Percentiles rank a stretch among this genome's conserved stretches.
These are phyloP conservation scores for Fusarium anthophilum DNA, from an alignment of 2,329 filamentous ascomycete genomes.

Conservation along the genomic window DNA sequence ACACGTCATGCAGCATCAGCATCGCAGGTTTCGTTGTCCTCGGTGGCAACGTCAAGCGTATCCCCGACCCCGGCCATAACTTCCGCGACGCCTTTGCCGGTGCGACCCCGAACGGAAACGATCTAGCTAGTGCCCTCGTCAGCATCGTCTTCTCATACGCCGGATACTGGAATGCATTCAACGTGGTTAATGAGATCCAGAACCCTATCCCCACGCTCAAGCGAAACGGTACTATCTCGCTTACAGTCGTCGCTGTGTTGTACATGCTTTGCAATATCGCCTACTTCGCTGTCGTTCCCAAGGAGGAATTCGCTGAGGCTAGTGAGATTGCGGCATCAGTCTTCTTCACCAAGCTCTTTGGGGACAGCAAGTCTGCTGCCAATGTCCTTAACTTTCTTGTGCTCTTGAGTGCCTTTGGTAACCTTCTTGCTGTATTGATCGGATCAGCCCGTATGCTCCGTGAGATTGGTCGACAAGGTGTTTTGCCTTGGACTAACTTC, in stretches of 20 bases:
- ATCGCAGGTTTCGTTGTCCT: constrained; percentile 71
- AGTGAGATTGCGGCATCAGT: constrained; percentile 64
- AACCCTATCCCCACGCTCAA: constrained; percentile 66
- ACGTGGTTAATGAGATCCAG: constrained; percentile 70
- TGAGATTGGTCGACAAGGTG: constrained; percentile 70
- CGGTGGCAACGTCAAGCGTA: constrained; percentile 45
- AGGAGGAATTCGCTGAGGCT: constrained; percentile 62
- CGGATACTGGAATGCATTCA: constrained; percentile 69
- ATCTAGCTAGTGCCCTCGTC: constrained; percentile 59
- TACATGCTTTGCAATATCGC: constrained; percentile 70
- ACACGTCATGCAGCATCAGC: constrained; percentile 49
- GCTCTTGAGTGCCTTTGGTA: constrained; percentile 66
- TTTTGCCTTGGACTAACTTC: constrained; percentile 67
- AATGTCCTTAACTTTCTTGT: constrained; percentile 67
- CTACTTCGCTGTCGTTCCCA: constrained; percentile 67
- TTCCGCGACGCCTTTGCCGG: constrained; percentile 50
- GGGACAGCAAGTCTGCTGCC: constrained; percentile 55
- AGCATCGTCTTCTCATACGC: constrained; percentile 68
- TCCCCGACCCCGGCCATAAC: constrained; percentile 48
- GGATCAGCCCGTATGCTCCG: constrained; percentile 65
- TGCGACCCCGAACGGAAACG: constrained; percentile 49
- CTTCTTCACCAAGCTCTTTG: constrained; percentile 69
- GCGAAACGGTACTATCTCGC: constrained; percentile 58
- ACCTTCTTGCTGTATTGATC: constrained; percentile 64
- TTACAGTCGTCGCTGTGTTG: constrained; percentile 61